Evolutionary conservation across 1,284 basidiomycete genomes (phyloP), one percentile per base, ranked within the genome.

Genomic region (Coriolopsis trogii): DNA sequence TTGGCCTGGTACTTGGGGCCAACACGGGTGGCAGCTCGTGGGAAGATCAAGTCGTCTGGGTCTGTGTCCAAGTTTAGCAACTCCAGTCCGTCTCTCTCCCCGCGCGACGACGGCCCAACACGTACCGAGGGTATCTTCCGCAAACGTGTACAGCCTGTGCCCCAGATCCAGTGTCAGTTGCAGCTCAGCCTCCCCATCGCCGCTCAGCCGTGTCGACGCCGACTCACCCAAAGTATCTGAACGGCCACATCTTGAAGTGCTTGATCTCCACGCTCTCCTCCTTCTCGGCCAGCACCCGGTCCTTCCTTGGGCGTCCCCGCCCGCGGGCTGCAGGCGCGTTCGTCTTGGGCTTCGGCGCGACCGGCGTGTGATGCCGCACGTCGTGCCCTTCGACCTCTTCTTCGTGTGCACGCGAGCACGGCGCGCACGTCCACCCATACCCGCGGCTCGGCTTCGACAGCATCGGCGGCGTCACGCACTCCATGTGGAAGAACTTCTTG

Each of bases 371-470:
- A 61, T 81, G 82, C 26, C 84, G 81, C 41, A 64, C 52, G 24
- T 84, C 82, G 60, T 85, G 84, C 51, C 81, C 81, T 60, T 92
- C 90, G 26, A 95, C 91, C 64, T 93, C 88, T 63, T 94, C 89
- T 62, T 93, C 93, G 65, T 96, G 90, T 62, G 85, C 81, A 43
- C 85, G 82, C 3, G 94, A 92, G 69, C 96, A 98, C 0, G 93
- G 90, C 0, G 92, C 92, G 64, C 97, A 99, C 4, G 93, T 94
- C 96, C 96, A 99, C 28, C 93, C 94, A 73, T 98, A 98, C 21
- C 97, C 97, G 59, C 95, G 87, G 16, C 95, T 93, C 2, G 96
- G 97, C 70, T 98, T 98, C 3, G 90, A 89, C n/a, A 81, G 74
- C n/a, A 99, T 77, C 2, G 96, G 95, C 20, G 97, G 96, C 55